Base-by-base conservation (phyloP, 768 basidiomycete genomes). In the Aureoboletus auriporus region DNA sequence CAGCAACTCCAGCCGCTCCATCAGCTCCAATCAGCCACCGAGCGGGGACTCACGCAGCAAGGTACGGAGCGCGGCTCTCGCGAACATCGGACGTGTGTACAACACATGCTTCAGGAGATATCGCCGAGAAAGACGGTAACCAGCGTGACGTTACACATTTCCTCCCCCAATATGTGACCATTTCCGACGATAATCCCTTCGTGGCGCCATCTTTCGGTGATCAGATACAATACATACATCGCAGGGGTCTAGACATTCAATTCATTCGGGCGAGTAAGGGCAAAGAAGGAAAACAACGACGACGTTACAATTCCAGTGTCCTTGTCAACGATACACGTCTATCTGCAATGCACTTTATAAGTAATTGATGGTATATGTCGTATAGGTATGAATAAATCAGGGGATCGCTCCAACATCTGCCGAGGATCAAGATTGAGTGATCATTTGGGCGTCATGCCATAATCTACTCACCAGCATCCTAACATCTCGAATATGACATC, bases 401-500 rank as follows among this genome's bases (percentile, higher is more conserved):
- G 17, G 41, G 10, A 11, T 6, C 16, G 30, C 29, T 38, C 28
- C 27, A 10, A 46, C 39, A 47, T 48, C 58, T 63, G 26, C 41
- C 27, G 39, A 23, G 6, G 23, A 8, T 40, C 14, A 30, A 26
- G 23, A 34, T 26, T 41, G 16, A 39, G 48, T 45, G 14, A 50
- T 26, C 20, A 6, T 35, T 30, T 20, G 10, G 28, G 40, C 13
- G 16, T n/a, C 6, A 30, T 33, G 16, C 13, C 27, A 11, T 10
- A 13, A 40, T 36, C n/a, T 12, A 35, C 59, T 61, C 31, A 59
- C 62, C 37, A 55, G 17, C 50, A 55, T 20, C 49, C 64, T 35
- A 66, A 40, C 20, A 61, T 27, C n/a, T 67, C 61, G 36, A 68
- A 66, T 51, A 66, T 66, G 13, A 29, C 45, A 39, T 66, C 67